phyloP scores from a whole-genome alignment of 495 filamentous ascomycete genomes.

The Daldinia concentrica region DNA sequence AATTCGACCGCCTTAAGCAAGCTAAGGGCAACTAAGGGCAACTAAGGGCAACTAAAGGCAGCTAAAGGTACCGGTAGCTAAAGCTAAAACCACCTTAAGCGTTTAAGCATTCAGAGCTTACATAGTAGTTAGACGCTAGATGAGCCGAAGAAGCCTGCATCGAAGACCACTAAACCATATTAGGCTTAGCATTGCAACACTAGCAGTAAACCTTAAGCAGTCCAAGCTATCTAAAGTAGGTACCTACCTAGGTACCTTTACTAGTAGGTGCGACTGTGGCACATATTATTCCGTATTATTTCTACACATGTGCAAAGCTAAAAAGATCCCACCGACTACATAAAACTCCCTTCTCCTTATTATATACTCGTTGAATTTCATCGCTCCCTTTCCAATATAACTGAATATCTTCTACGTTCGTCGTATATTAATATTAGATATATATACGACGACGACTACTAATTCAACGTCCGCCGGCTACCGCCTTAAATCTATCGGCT shows the following conservation, averaged over 20 bases:
- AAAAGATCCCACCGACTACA: background rate
- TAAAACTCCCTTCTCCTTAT: background rate
- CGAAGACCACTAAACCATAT: conserved; percentile 41
- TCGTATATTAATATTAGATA: too few species aligned
- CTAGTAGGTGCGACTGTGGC: background rate
- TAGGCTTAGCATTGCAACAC: background rate
- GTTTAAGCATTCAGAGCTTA: conserved; percentile 22
- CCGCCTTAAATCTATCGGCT: background rate
- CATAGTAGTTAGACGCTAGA: conserved; percentile 44
- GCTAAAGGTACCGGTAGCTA: background rate
- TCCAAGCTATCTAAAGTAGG: background rate
- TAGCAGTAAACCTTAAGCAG: conserved; percentile 3
- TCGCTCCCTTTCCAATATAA: background rate
- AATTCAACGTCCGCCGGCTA: background rate
- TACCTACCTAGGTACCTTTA: background rate
- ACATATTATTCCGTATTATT: background rate
- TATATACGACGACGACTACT: background rate
- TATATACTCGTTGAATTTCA: background rate
- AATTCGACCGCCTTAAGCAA: background rate
- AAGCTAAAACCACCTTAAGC: background rate
- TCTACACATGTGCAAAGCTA: background rate
- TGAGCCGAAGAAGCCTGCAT: conserved; percentile 46
- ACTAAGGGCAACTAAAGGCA: background rate
- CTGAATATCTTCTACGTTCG: too few species aligned
- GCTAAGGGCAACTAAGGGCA: background rate